These are phyloP conservation scores for Fragaria ananassa DNA, from an alignment of 306 rosid genomes.

Conservation along the genomic window DNA sequence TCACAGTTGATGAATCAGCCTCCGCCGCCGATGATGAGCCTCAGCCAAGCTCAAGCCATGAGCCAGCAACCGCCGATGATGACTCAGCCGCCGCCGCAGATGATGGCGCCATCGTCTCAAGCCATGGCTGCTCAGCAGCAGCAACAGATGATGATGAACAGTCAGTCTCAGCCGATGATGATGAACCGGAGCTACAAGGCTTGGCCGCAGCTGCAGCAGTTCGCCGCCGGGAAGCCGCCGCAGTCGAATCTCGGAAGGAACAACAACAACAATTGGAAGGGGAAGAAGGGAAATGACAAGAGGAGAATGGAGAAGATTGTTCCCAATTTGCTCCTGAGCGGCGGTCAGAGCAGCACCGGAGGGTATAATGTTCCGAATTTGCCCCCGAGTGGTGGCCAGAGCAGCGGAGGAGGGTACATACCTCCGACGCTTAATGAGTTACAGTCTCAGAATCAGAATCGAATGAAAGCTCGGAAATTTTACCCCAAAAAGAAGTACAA, in stretches of 20 bases:
- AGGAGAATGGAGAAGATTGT: slow-evolving; percentile 58
- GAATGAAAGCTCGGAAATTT: slow-evolving; percentile 52
- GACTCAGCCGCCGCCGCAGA: slow-evolving; percentile 30
- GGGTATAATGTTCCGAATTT: slow-evolving; percentile 23
- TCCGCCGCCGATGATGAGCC: slow-evolving; percentile 34
- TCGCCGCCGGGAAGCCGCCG: slow-evolving; percentile 32
- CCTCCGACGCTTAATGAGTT: slow-evolving; percentile 78
- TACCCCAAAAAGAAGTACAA: slow-evolving; percentile 51
- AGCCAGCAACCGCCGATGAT: slow-evolving; percentile 27
- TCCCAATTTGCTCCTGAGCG: slow-evolving; percentile 20
- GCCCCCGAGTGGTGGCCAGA: slow-evolving; percentile 25
- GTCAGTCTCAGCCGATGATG: slow-evolving; percentile 45
- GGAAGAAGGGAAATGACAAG: slow-evolving; percentile 59
- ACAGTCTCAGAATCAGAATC: slow-evolving; percentile 85
- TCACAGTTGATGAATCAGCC: slow-evolving; percentile 38
- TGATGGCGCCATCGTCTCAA: slow-evolving; percentile 41
- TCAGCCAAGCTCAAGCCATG: slow-evolving; percentile 31
- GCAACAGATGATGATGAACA: slow-evolving; percentile 37
- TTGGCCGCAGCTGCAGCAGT: slow-evolving; percentile 37
- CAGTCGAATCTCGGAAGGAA: slow-evolving; percentile 31
- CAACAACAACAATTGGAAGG: slow-evolving; percentile 53
- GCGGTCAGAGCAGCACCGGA: slow-evolving; percentile 31
- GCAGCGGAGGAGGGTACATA: slow-evolving; percentile 35
- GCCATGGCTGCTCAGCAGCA: slow-evolving; percentile 30
- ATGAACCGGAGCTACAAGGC: slow-evolving; percentile 38